phyloP scores from a whole-genome alignment of 2,329 filamentous ascomycete species.

The Scleromitrula shiraiana region DNA sequence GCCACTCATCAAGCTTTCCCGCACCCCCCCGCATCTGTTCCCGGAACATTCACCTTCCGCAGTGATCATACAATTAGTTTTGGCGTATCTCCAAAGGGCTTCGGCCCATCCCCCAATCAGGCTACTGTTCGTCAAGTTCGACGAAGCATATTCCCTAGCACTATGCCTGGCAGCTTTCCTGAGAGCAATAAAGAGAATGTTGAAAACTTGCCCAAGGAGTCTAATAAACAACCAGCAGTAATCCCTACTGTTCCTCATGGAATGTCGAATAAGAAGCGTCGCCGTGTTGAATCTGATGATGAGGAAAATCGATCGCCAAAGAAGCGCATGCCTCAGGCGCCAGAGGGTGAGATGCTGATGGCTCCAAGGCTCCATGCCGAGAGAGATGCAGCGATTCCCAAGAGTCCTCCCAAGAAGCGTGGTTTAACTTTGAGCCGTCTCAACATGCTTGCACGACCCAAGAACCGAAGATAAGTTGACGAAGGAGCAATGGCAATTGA shows the following conservation, averaged over 20 bases:
- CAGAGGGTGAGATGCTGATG: slow-evolving; percentile 25
- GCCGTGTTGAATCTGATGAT: slow-evolving; percentile 49
- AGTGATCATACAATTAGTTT: slow-evolving; percentile 58
- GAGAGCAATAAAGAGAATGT: slow-evolving; percentile 48
- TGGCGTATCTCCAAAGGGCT: slow-evolving; percentile 39
- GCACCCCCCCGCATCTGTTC: slow-evolving; percentile 32
- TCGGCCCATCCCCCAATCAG: slow-evolving; percentile 51
- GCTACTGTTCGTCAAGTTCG: slow-evolving; percentile 53
- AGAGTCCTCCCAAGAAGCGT: slow-evolving; percentile 40
- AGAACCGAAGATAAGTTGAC: slow-evolving; percentile 40
- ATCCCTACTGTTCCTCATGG: slow-evolving; percentile 46
- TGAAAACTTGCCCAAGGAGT: slow-evolving; percentile 26
- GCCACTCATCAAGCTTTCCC: slow-evolving; percentile 4
- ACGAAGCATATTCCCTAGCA: slow-evolving; percentile 38
- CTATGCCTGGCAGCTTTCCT: slow-evolving; percentile 52
- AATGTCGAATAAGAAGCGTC: slow-evolving; percentile 58
- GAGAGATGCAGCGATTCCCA: slow-evolving; percentile 22
- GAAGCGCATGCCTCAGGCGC: slow-evolving; percentile 41
- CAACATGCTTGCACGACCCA: slow-evolving; percentile 54
- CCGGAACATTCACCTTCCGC: slow-evolving; percentile 57
- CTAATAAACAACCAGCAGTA: neutral
- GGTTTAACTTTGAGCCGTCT: slow-evolving; percentile 51
- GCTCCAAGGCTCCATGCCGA: slow-evolving; percentile 23
- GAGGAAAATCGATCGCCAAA: slow-evolving; percentile 48
- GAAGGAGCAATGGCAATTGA: slow-evolving; percentile 2